phyloP scores from a whole-genome alignment of 202 grass and related monocot species.

The Digitaria exilis region DNA sequence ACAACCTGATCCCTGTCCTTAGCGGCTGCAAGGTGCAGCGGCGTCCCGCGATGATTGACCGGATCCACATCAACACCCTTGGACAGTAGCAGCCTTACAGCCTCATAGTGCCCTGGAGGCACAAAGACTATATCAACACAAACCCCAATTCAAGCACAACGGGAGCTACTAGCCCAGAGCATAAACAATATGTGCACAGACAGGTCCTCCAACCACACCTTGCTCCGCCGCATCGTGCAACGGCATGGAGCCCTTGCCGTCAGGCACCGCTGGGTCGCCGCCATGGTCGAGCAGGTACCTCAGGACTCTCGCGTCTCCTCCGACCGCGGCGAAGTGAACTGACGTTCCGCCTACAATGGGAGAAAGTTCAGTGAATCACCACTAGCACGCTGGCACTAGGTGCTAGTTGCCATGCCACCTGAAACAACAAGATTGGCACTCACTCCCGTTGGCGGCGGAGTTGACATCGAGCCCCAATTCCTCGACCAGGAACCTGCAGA shows the following conservation, averaged over 20 bases:
- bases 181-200: background rate
- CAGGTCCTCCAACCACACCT: too few species aligned
- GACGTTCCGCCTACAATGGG: background rate
- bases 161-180: background rate
- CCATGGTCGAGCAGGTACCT: conserved; percentile 34
- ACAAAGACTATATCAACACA: background rate
- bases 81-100: conserved; percentile 37
- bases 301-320: background rate
- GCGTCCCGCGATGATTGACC: background rate
- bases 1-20: background rate
- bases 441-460: background rate
- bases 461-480: background rate
- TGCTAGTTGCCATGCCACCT: background rate
- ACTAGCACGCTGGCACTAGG: background rate
- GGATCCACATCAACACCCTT: conserved; percentile 40
- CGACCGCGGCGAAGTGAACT: background rate
- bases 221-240: conserved; percentile 31
- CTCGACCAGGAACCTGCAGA: background rate
- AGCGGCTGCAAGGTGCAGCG: conserved; percentile 34
- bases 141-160: background rate
- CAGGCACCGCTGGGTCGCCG: background rate
- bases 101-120: conserved; percentile 29
- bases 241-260: background rate
- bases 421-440: background rate
- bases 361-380: background rate